phyloP scores from a whole-genome alignment of 257 asterid genomes.

The Primulina eburnea region DNA sequence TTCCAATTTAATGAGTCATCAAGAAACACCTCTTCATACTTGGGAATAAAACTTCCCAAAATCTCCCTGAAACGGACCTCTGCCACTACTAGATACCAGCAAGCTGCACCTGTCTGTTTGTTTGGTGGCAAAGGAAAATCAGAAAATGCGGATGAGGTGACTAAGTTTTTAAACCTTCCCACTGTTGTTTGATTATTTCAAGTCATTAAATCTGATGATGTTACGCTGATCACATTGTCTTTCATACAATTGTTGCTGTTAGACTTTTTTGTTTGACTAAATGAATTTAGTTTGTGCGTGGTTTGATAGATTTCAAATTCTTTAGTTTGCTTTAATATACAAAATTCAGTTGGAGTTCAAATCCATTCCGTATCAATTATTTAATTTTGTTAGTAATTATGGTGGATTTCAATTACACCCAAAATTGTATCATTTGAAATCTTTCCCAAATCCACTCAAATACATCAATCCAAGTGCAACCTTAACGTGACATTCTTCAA shows the following conservation, averaged over 20 bases:
- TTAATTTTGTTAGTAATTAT: too few relatives aligned
- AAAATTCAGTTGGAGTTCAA: too few relatives aligned
- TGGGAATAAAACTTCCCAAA: slow-evolving; percentile 32
- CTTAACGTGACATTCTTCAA: neutral
- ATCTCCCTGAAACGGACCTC: slow-evolving; percentile 29
- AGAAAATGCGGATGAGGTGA: slow-evolving; percentile 3
- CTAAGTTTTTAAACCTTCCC: too few relatives aligned
- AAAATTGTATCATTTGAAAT: too few relatives aligned
- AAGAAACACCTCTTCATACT: slow-evolving; percentile 27
- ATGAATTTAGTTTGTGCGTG: too few relatives aligned
- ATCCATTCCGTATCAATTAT: too few relatives aligned
- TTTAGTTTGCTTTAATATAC: too few relatives aligned
- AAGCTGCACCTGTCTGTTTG: slow-evolving; percentile 42
- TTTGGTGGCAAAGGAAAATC: slow-evolving; percentile 62
- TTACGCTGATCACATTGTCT: neutral
- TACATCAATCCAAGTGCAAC: too few relatives aligned
- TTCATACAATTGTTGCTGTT: neutral
- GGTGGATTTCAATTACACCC: too few relatives aligned
- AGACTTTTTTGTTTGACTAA: too few relatives aligned
- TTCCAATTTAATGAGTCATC: slow-evolving; percentile 24
- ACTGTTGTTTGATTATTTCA: neutral
- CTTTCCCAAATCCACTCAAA: too few relatives aligned
- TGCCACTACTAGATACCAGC: slow-evolving; percentile 27
- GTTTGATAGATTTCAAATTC: too few relatives aligned
- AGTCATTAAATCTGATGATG: neutral